Percentiles rank a stretch among this genome's conserved stretches.
These are phyloP conservation scores for Tilletia walkeri DNA, from an alignment of 1,284 basidiomycete species.

Conservation along the genomic window DNA sequence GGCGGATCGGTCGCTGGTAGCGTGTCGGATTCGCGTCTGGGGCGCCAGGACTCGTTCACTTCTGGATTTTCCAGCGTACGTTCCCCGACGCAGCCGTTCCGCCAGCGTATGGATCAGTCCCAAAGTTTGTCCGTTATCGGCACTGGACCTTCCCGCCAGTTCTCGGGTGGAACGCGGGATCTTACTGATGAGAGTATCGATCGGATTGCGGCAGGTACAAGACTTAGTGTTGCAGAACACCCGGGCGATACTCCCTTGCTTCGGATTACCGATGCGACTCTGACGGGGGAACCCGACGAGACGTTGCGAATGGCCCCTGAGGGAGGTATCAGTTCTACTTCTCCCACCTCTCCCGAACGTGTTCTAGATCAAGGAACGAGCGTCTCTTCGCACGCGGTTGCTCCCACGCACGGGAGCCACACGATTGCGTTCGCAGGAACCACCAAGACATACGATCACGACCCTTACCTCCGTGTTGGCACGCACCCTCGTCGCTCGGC, in stretches of 20 bases:
- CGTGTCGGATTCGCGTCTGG: neutral
- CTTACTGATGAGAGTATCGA: no score
- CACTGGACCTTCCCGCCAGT: neutral
- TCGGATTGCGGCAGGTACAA: no score
- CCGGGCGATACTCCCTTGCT: neutral
- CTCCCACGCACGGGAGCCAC: slow-evolving; percentile 18
- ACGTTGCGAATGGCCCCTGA: neutral
- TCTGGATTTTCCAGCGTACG: neutral
- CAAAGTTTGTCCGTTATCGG: neutral
- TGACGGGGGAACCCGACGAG: neutral
- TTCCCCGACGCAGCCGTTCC: slow-evolving; percentile 5
- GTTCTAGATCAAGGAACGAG: slow-evolving; percentile 15
- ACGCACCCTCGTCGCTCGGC: slow-evolving; percentile 20
- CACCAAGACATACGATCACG: neutral
- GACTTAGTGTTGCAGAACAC: no score
- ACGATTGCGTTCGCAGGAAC: neutral
- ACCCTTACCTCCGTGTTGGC: slow-evolving; percentile 5
- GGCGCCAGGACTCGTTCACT: slow-evolving; percentile 5
- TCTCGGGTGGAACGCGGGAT: neutral
- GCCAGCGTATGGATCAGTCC: neutral
- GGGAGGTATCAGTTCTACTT: no score
- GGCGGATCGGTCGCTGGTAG: neutral
- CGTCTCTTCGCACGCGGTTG: slow-evolving; percentile 28
- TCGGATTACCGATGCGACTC: neutral
- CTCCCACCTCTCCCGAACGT: no score